Evolutionary conservation across 2,329 filamentous ascomycete genomes (phyloP).

Genomic region (Tolypocladium cylindrosporum): DNA sequence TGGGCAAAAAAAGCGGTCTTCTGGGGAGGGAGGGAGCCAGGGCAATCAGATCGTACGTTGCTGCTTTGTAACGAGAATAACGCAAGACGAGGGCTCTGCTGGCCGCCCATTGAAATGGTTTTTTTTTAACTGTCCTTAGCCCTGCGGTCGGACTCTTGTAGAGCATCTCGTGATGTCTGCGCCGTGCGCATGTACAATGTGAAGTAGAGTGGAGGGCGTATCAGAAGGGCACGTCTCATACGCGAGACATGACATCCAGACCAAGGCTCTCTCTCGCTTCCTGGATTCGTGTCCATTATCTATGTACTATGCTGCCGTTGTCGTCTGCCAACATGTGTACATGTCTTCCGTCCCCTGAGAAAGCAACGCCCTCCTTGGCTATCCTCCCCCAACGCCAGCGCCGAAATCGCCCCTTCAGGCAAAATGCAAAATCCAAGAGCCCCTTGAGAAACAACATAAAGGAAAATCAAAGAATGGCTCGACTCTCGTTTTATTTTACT

Average conservation of each 20-base stretch:
- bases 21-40: neutral
- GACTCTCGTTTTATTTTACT: slow-evolving; percentile 18
- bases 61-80: neutral
- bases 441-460: neutral
- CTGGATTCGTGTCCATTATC: neutral
- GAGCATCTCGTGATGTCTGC: neutral
- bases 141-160: neutral
- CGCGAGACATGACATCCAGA: neutral
- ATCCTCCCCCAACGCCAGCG: slow-evolving; percentile 2
- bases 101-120: neutral
- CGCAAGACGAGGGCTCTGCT: neutral
- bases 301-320: neutral
- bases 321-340: neutral
- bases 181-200: neutral
- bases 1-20: neutral
- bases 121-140: neutral
- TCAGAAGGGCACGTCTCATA: too few species aligned
- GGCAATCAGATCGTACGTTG: neutral
- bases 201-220: neutral
- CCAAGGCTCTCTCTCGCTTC: neutral
- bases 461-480: neutral
- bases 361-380: neutral
- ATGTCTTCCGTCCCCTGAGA: neutral
- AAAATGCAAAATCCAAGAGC: neutral
- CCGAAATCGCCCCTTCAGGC: neutral